Evolutionary conservation across 768 basidiomycete genomes (phyloP), one percentile per base, ranked within the genome.

Genomic region (Russula olivacea): DNA sequence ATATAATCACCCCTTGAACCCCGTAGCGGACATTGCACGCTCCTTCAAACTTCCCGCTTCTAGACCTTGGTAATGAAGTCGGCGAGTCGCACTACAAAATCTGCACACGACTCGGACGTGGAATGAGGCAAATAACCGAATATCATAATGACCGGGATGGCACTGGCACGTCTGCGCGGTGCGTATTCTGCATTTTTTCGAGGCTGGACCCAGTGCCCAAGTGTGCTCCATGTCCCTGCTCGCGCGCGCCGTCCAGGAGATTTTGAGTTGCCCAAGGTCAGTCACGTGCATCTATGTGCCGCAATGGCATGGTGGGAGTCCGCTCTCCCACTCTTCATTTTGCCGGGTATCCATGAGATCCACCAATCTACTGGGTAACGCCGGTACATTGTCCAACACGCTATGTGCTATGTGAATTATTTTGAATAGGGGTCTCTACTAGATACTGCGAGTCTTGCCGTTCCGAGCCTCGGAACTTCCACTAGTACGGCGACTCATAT

Each of bases 391-490:
- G 23, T 40, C 12, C 38, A 40, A 23, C 38, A 54, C 8, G 19
- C 38, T 15, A 30, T 55, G 54, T 40, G 19, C 38, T 15, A 41
- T 55, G 54, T 40, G 23, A 32, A 32, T 11, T 11, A n/a, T 6
- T 23, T 57, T 28, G n/a, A 34, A 57, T 57, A 57, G 55, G 55
- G 55, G 55, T 14, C 3, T 8, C 30, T 9, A n/a, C 43, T 45
- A 1, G 32, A 21, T 43, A 30, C 28, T 19, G 38, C 15, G 23
- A 43, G 17, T 7, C 32, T 34, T 19, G n/a, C 55, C 43, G 41
- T 17, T 55, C 55, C 55, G 55, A n/a, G n/a, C n/a, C n/a, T n/a
- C n/a, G n/a, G n/a, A 43, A 55, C 17, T n/a, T 56, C 40, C 40
- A 30, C 17, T 21, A n/a, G n/a, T n/a, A 41, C 40, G 25, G n/a